Conservation (phyloP, 345 rosid species). For the Stellera chamaejasme region DNA sequence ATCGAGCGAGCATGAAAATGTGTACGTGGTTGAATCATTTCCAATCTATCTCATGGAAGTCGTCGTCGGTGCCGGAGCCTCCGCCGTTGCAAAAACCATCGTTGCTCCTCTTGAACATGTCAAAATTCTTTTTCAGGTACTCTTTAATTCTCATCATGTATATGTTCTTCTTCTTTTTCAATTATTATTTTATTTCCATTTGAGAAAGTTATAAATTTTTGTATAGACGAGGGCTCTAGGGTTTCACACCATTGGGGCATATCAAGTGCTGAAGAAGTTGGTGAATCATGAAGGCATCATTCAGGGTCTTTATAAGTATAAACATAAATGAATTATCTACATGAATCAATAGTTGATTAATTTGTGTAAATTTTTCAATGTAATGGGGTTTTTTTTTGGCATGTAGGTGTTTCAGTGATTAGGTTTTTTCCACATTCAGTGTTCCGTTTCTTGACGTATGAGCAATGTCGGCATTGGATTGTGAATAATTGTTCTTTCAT, state of each 20-base stretch:
- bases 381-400: background rate
- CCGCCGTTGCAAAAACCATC: slow-evolving; percentile 70
- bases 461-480: slow-evolving; percentile 76
- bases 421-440: slow-evolving; percentile 91
- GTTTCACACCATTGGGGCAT: slow-evolving; percentile 69
- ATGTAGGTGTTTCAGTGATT: slow-evolving; percentile 71
- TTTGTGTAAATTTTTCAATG: background rate
- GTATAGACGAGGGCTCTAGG: slow-evolving; percentile 78
- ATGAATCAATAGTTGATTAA: background rate
- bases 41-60: slow-evolving; percentile 71
- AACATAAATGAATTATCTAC: background rate
- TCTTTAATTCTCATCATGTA: background rate
- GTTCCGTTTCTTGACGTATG: slow-evolving; percentile 84
- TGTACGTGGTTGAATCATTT: slow-evolving; percentile 39
- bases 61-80: slow-evolving; percentile 81
- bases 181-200: background rate
- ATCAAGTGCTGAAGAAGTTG: slow-evolving; percentile 61
- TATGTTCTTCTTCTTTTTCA: background rate
- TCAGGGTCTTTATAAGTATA: slow-evolving; percentile 79
- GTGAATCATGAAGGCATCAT: slow-evolving; percentile 66
- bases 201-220: background rate
- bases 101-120: slow-evolving; percentile 87
- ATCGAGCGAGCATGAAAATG: slow-evolving; percentile 21
- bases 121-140: slow-evolving; percentile 88
- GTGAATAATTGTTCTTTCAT: slow-evolving; percentile 48